A percentile compares a stretch with the other conserved stretches of the same genome.
Evolutionary conservation across 2,329 filamentous ascomycete genomes (phyloP).

Genomic region (Aureobasidium leucospermi): DNA sequence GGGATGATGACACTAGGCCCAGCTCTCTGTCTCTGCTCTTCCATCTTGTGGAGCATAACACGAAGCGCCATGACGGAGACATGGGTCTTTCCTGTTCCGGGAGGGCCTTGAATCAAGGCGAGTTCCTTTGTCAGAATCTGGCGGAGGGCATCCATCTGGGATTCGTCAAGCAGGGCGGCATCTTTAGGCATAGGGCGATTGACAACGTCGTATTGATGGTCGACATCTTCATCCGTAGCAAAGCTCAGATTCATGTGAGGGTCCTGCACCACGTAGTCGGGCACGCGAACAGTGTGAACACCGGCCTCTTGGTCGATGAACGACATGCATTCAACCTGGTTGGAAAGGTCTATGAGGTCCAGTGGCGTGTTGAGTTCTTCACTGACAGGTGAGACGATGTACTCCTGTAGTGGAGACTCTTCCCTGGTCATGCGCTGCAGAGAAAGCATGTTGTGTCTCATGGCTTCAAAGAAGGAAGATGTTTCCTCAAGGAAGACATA

Average conservation of each 20-base stretch:
- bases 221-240: conserved; percentile 3
- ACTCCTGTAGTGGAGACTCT: conserved; percentile 22
- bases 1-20: conserved; percentile 39
- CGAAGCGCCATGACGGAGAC: conserved; percentile 67
- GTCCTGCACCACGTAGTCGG: conserved; percentile 45
- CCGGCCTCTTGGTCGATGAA: neutral
- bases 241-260: conserved; percentile 44
- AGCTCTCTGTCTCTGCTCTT: neutral
- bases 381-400: neutral
- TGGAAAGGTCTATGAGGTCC: conserved; percentile 3
- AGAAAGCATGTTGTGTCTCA: conserved; percentile 63
- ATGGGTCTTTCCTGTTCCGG: conserved; percentile 73
- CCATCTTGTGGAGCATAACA: conserved; percentile 55
- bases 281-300: conserved; percentile 25
- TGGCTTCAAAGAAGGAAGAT: conserved; percentile 68
- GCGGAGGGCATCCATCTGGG: conserved; percentile 61
- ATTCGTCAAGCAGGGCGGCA: conserved; percentile 54
- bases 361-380: neutral
- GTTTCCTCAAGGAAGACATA: conserved; percentile 75
- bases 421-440: conserved; percentile 59
- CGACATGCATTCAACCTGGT: neutral
- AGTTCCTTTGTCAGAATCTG: conserved; percentile 65
- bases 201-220: conserved; percentile 1
- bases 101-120: conserved; percentile 76
- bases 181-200: neutral